A percentile compares a stretch with the other conserved stretches of the same genome.
phyloP scores from a whole-genome alignment of 305 asterid species.

The Andrographis paniculata region DNA sequence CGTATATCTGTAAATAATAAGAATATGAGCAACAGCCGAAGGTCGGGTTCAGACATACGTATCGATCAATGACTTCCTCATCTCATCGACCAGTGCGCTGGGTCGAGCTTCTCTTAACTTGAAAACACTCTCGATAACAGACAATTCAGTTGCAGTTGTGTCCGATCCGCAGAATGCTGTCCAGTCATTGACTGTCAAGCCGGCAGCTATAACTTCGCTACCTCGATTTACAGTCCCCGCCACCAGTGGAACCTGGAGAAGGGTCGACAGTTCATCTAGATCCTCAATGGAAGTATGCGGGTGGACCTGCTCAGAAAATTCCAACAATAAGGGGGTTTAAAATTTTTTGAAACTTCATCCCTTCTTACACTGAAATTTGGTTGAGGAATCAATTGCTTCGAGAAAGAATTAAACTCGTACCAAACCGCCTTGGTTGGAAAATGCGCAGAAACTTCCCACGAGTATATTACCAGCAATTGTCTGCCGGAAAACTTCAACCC shows the following conservation, averaged over 20 bases:
- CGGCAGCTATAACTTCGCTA: constrained; percentile 78
- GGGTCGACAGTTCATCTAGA: constrained; percentile 78
- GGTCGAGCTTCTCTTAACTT: constrained; percentile 85
- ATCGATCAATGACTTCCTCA: constrained; percentile 83
- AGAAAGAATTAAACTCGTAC: constrained; percentile 30
- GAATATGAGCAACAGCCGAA: too few species aligned
- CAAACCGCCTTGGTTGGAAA: constrained; percentile 89
- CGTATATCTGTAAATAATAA: too few species aligned
- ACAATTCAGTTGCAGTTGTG: constrained; percentile 87
- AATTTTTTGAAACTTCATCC: too few species aligned
- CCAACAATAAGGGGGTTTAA: too few species aligned
- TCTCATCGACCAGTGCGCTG: constrained; percentile 72
- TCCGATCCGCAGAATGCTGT: constrained; percentile 90
- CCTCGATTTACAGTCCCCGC: constrained; percentile 95
- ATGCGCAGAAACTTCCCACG: constrained; percentile 74
- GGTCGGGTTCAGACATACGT: constrained; percentile 62
- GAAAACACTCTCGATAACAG: constrained; percentile 80
- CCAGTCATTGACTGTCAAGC: constrained; percentile 81
- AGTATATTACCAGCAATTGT: constrained; percentile 82
- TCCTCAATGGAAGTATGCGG: constrained; percentile 91
- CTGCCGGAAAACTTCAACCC: constrained; percentile 92
- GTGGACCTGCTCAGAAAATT: constrained; percentile 66
- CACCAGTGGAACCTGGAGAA: constrained; percentile 88
- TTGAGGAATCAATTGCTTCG: too few species aligned
- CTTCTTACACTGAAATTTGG: too few species aligned